Evolutionary conservation across 345 rosid species (phyloP).

Genomic region (Tarenaya hassleriana): DNA sequence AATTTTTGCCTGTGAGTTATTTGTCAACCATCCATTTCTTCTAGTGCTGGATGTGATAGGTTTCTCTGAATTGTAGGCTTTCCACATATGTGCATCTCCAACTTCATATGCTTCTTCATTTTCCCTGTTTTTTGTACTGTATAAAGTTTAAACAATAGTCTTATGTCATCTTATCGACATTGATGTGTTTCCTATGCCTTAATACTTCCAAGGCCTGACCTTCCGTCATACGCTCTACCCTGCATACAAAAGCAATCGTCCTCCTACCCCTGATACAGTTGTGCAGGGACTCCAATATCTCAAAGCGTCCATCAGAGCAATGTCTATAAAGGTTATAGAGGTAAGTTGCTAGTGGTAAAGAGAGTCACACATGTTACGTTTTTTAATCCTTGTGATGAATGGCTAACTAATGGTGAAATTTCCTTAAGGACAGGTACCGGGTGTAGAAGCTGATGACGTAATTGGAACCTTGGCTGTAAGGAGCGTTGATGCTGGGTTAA

Average conservation of each 20-base stretch:
- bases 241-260: conserved; percentile 82
- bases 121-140: too few species aligned
- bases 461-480: conserved; percentile 86
- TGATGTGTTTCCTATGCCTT: conserved; percentile 4
- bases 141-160: conserved; percentile 9
- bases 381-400: conserved; percentile 13
- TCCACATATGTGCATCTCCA: neutral
- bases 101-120: conserved; percentile 11
- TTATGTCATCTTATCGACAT: conserved; percentile 1
- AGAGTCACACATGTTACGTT: conserved; percentile 9
- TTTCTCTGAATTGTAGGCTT: conserved; percentile 10
- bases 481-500: conserved; percentile 75
- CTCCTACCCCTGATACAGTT: conserved; percentile 94
- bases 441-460: conserved; percentile 99
- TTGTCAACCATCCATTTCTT: neutral
- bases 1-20: too few species aligned
- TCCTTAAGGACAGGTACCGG: conserved; percentile 61
- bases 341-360: too few species aligned
- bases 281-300: conserved; percentile 91
- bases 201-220: conserved; percentile 51
- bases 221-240: conserved; percentile 87
- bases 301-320: conserved; percentile 93
- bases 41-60: conserved; percentile 1
- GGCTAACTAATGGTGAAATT: conserved; percentile 27
- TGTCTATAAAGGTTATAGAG: conserved; percentile 94